Percentiles rank a stretch among this genome's conserved stretches.
These are phyloP conservation scores for Neopestalotiopsis clavispora DNA, from an alignment of 2,329 filamentous ascomycete genomes.

Conservation along the genomic window DNA sequence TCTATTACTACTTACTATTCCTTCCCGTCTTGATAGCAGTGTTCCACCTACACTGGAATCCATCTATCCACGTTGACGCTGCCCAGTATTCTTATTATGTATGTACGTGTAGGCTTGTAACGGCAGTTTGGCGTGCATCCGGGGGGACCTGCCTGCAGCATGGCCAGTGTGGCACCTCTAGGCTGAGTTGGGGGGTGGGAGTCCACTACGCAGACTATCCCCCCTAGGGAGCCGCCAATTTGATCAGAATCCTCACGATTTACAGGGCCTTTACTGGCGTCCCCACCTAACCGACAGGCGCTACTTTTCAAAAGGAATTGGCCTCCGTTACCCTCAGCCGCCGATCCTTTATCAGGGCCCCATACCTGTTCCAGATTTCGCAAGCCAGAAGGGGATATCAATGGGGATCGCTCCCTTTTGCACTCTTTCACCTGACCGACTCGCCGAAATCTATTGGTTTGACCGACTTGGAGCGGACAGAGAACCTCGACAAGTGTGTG, in stretches of 20 bases:
- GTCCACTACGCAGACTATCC: not conserved
- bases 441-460: conserved; percentile 13
- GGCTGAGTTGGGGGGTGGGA: conserved; percentile 2
- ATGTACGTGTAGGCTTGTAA: conserved; percentile 12
- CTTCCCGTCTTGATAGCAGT: too few species aligned
- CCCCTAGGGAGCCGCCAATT: conserved; percentile 5
- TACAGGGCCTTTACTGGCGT: conserved; percentile 13
- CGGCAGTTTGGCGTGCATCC: conserved; percentile 15
- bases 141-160: conserved; percentile 3
- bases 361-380: conserved; percentile 20
- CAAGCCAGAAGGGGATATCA: conserved; percentile 21
- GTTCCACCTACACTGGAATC: not conserved
- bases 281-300: conserved; percentile 10
- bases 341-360: conserved; percentile 23
- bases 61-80: not conserved
- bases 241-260: conserved; percentile 2
- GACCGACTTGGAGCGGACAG: not conserved
- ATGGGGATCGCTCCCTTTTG: conserved; percentile 17
- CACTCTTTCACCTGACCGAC: conserved; percentile 15
- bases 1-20: too few species aligned
- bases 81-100: not conserved
- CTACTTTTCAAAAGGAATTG: conserved; percentile 22
- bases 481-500: not conserved
- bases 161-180: not conserved
- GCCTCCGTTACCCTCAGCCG: conserved; percentile 19